Conservation (phyloP, 441 rosid genomes). For the Eruca vesicaria region DNA sequence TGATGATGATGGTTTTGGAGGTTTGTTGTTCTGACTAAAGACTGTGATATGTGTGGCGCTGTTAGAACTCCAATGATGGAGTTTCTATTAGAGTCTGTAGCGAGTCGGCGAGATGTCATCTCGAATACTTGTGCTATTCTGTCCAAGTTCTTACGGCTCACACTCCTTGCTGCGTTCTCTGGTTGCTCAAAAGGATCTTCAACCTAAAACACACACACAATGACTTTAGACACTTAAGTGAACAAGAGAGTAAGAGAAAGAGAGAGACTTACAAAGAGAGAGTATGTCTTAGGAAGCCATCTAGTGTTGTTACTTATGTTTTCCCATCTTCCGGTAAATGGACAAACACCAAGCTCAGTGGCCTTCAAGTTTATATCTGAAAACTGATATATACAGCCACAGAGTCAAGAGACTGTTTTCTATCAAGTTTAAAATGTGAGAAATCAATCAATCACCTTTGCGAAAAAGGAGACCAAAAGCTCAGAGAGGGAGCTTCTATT, state of each 20-base stretch:
- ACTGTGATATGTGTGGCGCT: constrained; percentile 39
- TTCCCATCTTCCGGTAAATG: constrained; percentile 76
- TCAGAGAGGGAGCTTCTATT: constrained; percentile 72
- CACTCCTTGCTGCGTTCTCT: constrained; percentile 73
- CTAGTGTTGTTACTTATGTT: constrained; percentile 53
- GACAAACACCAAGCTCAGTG: constrained; percentile 62
- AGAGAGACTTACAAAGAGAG: constrained; percentile 55
- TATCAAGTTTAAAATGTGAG: background rate
- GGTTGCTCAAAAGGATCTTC: constrained; percentile 97
- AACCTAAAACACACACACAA: constrained; percentile 43
- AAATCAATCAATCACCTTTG: constrained; percentile 18
- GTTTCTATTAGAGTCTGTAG: constrained; percentile 27
- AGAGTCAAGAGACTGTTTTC: background rate
- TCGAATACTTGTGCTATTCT: constrained; percentile 59
- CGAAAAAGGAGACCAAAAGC: constrained; percentile 77
- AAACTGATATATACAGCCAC: constrained; percentile 54
- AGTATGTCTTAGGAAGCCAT: constrained; percentile 81
- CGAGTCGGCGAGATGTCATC: constrained; percentile 41
- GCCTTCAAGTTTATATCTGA: constrained; percentile 48
- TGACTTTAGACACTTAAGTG: constrained; percentile 15
- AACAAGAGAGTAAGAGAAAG: background rate
- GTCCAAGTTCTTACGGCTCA: constrained; percentile 46
- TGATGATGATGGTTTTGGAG: background rate
- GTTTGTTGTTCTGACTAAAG: constrained; percentile 33
- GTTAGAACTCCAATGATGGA: constrained; percentile 42